A percentile compares a stretch with the other conserved stretches of the same genome.
Conservation (phyloP, 2,329 filamentous ascomycete genomes). For the Bimuria novae-zelandiae region DNA sequence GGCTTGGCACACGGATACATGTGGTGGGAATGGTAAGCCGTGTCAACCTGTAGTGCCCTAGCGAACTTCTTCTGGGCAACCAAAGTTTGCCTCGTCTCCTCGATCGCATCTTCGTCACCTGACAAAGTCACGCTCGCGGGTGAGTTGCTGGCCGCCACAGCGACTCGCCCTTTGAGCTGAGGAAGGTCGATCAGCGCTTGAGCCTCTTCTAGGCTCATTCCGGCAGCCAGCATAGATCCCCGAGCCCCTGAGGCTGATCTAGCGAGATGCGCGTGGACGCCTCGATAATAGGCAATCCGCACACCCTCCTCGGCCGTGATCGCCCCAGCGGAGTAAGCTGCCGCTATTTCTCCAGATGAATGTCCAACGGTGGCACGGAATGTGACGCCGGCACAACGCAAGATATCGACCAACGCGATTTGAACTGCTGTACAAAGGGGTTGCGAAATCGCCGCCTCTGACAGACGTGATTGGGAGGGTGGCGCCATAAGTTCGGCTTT, state of each 20-base stretch:
- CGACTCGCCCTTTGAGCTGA: conserved; percentile 20
- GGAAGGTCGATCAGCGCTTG: conserved; percentile 31
- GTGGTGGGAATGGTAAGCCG: conserved; percentile 37
- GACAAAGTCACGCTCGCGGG: conserved; percentile 27
- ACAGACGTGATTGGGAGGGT: not conserved
- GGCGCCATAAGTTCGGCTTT: conserved; percentile 6
- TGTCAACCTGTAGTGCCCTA: conserved; percentile 23
- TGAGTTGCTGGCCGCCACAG: conserved; percentile 29
- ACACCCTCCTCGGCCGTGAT: conserved; percentile 26
- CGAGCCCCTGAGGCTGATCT: not conserved
- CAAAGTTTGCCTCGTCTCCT: conserved; percentile 9
- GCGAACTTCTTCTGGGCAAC: conserved; percentile 25
- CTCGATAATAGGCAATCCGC: conserved; percentile 22
- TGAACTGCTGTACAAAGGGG: conserved; percentile 22
- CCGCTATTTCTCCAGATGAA: conserved; percentile 40
- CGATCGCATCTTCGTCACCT: conserved; percentile 20
- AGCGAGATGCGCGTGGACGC: conserved; percentile 1
- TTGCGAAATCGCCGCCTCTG: conserved; percentile 22
- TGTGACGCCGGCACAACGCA: conserved; percentile 12
- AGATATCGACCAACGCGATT: conserved; percentile 19
- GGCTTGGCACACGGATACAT: conserved; percentile 21
- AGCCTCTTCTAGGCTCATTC: conserved; percentile 8
- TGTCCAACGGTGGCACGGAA: conserved; percentile 21
- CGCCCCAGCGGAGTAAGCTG: conserved; percentile 42
- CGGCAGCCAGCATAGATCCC: conserved; percentile 38